phyloP scores from a whole-genome alignment of 2,329 filamentous ascomycete genomes.

The Fusarium siculi region DNA sequence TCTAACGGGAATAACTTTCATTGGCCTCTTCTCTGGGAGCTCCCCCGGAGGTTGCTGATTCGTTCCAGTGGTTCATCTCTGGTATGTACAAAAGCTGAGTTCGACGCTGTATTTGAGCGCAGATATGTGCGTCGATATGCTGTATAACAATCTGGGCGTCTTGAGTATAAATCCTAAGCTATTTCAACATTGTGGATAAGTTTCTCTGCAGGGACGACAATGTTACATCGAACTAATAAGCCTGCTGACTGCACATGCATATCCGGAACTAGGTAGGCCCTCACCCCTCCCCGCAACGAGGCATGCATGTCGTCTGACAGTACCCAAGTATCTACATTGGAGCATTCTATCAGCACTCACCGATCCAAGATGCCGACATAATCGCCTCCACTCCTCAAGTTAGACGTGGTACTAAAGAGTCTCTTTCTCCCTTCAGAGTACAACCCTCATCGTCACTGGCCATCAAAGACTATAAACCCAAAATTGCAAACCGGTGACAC shows the following conservation, averaged over 20 bases:
- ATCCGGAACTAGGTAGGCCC: not conserved
- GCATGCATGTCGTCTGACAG: not conserved
- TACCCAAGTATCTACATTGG: not conserved
- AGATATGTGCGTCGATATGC: not conserved
- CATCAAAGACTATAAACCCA: not conserved
- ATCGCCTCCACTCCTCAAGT: not conserved
- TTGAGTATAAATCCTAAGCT: not conserved
- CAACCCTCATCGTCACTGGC: not conserved
- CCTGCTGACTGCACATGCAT: not conserved
- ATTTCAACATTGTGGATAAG: not conserved
- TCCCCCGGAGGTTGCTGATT: constrained; percentile 1
- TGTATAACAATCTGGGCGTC: not conserved
- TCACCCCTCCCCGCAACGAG: not conserved
- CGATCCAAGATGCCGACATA: not conserved
- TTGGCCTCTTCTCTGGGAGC: not conserved
- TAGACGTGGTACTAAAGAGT: not conserved
- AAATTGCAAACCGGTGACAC: not conserved
- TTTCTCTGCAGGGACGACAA: not conserved
- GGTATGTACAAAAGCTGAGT: constrained; percentile 2
- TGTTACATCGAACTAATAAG: not conserved
- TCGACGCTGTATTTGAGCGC: not conserved
- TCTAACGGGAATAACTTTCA: not conserved
- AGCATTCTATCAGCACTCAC: not conserved
- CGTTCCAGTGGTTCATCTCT: not conserved
- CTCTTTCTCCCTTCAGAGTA: not conserved